Evolutionary conservation across 768 basidiomycete genomes (phyloP), one percentile per base, ranked within the genome.

Genomic region (Trametes cinnabarina): DNA sequence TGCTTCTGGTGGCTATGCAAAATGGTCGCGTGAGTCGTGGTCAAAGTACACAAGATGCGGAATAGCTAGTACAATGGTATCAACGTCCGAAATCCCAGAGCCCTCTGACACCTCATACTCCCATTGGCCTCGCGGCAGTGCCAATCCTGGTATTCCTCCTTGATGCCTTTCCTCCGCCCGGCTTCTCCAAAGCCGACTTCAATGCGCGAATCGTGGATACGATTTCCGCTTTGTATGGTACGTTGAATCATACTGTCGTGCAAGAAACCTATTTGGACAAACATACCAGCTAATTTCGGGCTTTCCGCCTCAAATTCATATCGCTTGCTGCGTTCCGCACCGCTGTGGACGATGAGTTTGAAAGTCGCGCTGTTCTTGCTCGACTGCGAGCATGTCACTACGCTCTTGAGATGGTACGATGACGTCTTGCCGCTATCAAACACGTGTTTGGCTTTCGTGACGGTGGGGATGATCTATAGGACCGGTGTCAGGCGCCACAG

Each of bases 231-330:
- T 47, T 17, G 47, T 28, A 19, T 15, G 43, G 26, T 17, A 19
- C 35, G 46, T 3, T 22, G 19, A 47, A 15, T 17, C 39, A 43
- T 35, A 12, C 30, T 12, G 30, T 32, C 12, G 30, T 32, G 30
- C 30, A 32, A 44, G 15, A 20, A 19, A 6, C 23, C 4, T 3
- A 15, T 14, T 6, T 42, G 25, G 35, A 20, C 28, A 40, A 12
- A 76, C 89, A 65, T 67, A 90, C 91, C 81, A 46, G 95, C 93
- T 55, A 85, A 68, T 70, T 86, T 88, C 1, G 89, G 79, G 63
- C 76, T 93, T 72, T 96, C 95, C 0, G 94, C 96, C 74, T 99
- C 97, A 69, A 97, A 98, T 66, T 98, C 96, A 69, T 98, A 98
- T 37, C 94, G 79, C 78, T 98, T 99, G 64, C 87, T 88, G 40